Conservation (phyloP, 1,284 basidiomycete genomes). For the Leccinum solheimii region DNA sequence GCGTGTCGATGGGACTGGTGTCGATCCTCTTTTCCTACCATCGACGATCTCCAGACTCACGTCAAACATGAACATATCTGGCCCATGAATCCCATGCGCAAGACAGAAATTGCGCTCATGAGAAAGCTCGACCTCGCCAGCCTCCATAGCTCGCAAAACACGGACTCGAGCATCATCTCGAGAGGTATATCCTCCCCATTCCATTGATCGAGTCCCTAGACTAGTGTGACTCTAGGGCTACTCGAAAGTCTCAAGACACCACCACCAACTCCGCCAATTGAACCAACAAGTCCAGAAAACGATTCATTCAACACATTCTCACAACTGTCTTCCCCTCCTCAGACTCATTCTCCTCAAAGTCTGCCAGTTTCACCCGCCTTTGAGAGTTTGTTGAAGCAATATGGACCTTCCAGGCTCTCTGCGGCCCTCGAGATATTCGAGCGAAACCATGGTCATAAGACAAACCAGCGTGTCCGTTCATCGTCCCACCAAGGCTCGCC, state of each 20-base stretch:
- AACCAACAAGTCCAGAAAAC: background rate
- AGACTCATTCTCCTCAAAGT: conserved; percentile 13
- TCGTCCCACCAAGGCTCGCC: conserved; percentile 12
- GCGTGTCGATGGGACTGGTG: conserved; percentile 54
- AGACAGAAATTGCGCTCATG: conserved; percentile 32
- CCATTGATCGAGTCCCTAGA: background rate
- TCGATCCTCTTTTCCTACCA: conserved; percentile 38
- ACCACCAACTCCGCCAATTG: background rate
- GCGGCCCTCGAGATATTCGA: conserved; percentile 24
- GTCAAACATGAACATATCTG: conserved; percentile 49
- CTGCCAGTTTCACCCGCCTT: conserved; percentile 37
- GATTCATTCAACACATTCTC: conserved; percentile 16
- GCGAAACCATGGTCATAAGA: conserved; percentile 10
- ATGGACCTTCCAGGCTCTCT: conserved; percentile 8
- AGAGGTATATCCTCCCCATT: conserved; percentile 23
- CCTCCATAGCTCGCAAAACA: conserved; percentile 33
- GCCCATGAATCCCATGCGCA: conserved; percentile 37
- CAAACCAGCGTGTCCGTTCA: conserved; percentile 6
- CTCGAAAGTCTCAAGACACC: background rate
- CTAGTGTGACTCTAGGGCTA: conserved; percentile 15
- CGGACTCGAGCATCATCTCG: conserved; percentile 13
- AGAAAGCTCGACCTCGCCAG: conserved; percentile 37
- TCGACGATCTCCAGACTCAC: conserved; percentile 44
- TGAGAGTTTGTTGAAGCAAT: conserved; percentile 19
- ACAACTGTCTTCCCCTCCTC: conserved; percentile 36